Evolutionary conservation across 2,329 filamentous ascomycete species (phyloP), one percentile per base, ranked within the genome.

Genomic region (Hymenoscyphus repandus): DNA sequence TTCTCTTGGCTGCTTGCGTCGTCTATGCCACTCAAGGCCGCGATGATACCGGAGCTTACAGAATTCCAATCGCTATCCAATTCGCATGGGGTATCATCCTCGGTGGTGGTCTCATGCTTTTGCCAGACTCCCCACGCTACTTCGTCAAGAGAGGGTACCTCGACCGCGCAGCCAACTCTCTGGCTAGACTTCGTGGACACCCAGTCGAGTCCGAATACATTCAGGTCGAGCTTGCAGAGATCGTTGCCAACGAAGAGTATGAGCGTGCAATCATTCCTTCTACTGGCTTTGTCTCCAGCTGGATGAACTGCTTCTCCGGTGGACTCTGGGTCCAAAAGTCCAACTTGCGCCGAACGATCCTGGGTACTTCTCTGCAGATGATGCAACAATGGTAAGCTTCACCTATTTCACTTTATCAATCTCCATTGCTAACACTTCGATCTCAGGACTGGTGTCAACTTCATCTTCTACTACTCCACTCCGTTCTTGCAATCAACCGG

Each of bases 201-300:
- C 77, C 85, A 43, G 64, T 70, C 47, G 80, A 86, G 48, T 91
- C 86, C 20, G 79, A 86, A 56, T 90, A 81, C 69, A 84, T 95
- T 70, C 81, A 86, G 71, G 73, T 80, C 55, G 90, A 95, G 72
- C 77, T 95, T 41, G 80, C 86, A 39, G 90, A 95, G 73, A 89
- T 96, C 58, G 78, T 93, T 53, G 90, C 89, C 74, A 95, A 95
- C 77, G 81, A 92, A 70, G 87, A 88, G 71, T 90, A 92, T 67
- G 90, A 95, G 76, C 76, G 84, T 61, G 72, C 79, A 45, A 72
- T 85, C 52, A 83, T 87, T 52, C 85, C 86, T 56, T 69, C 76
- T 58, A 74, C 74, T 59, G 78, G 79, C 62, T 89, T 84, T 76
- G 74, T 84, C 66, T 73, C 73, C 61, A 79, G 76, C 65, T 95